Evolutionary conservation across 2,329 filamentous ascomycete genomes (phyloP), one percentile per base, ranked within the genome.

Genomic region (Macroventuria anomochaeta): DNA sequence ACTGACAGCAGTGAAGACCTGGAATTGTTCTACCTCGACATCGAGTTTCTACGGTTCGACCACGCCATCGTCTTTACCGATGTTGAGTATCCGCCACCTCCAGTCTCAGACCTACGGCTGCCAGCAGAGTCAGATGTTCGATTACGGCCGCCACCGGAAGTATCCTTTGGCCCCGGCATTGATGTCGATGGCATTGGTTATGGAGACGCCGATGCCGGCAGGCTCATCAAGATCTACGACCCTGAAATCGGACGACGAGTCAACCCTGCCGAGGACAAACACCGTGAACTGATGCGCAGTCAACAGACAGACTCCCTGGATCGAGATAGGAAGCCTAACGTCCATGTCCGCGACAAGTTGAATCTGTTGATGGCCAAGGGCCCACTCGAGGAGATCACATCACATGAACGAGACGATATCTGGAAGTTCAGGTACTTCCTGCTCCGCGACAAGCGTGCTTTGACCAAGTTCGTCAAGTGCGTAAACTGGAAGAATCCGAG

Each of bases 371-470:
- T 97, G 79, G 88, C 89, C 2, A 97, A 97, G 68, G 92, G 93
- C 6, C 95, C 95, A 3, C 96, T 93, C 0, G 92, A 97, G 58
- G 85, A 90, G 40, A 81, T 99, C 20, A 91, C 87, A 1, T 85
- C 91, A 0, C 93, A 97, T 71, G 95, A 99, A 74, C 96, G 96
- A 70, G 95, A 99, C 74, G 82, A 97, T 44, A 86, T 99, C 17
- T 99, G 96, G 96, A 95, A 96, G 67, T 99, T 97, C 77, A 85
- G 95, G 53, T 96, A 97, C 74, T 93, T 97, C 73, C 77, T 99
- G 18, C 95, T 93, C 1, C 84, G 92, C 52, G 93, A 99, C 72
- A 99, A 99, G 64, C 72, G 78, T 49, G 80, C 93, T 2, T 80
- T 97, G 53, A 99, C 93, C 28, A 99, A 99, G 68, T 96, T 99